Conservation (phyloP, 1,284 basidiomycete species). For the Fomitiporia mediterranea region DNA sequence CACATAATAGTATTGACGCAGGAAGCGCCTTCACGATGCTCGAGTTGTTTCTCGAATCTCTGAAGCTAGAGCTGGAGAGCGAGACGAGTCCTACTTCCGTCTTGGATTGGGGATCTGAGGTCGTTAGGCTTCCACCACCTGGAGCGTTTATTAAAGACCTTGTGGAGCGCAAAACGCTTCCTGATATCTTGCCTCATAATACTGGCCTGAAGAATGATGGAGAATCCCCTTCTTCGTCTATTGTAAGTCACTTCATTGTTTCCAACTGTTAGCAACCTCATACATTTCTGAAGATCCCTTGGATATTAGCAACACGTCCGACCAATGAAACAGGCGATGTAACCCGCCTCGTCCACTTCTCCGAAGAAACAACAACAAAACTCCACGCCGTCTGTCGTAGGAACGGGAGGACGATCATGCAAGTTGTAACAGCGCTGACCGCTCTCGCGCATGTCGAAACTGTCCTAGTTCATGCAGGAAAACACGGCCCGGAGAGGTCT, state of each 20-base stretch:
- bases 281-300: constrained; percentile 5
- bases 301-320: constrained; percentile 10
- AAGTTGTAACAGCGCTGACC: constrained; percentile 20
- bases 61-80: background rate
- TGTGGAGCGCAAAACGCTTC: background rate
- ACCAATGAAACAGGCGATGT: constrained; percentile 9
- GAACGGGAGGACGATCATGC: constrained; percentile 19
- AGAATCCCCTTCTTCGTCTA: background rate
- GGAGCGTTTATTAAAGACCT: constrained; percentile 1
- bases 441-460: constrained; percentile 18
- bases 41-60: background rate
- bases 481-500: constrained; percentile 15
- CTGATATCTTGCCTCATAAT: background rate
- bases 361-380: constrained; percentile 15
- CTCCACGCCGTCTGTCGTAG: constrained; percentile 14
- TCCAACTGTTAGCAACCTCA: background rate
- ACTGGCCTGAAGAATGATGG: too few species aligned
- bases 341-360: constrained; percentile 10
- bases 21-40: constrained; percentile 1
- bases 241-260: background rate
- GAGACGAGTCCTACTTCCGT: background rate
- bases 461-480: constrained; percentile 7
- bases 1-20: constrained; percentile 6
- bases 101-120: background rate
- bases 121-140: background rate